Evolutionary conservation across 768 basidiomycete species (phyloP), one percentile per base, ranked within the genome.

Genomic region (Psilocybe sp.): DNA sequence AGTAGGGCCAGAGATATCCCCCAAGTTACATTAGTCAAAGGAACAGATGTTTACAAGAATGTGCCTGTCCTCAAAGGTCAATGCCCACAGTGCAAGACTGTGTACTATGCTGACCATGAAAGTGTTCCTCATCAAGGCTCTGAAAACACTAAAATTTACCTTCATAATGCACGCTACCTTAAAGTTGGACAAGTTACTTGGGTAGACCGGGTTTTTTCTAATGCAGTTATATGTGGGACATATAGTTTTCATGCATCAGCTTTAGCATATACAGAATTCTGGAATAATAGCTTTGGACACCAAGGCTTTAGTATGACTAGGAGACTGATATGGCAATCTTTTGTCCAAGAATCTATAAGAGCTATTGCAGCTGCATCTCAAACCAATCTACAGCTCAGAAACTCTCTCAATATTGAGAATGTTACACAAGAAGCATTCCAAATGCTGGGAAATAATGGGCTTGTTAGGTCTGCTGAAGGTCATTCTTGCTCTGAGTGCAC

Each of bases 231-330:
- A 5, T 55, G 47, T 60, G 59, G 49, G 32, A 51, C 55, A 18
- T 60, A 60, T 49, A 52, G 43, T 36, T 62, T 60, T 40, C 59
- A 62, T 60, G 57, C 56, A 32, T 61, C 60, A 36, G 46, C 53
- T 3, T 23, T 45, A 16, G 59, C 59, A 11, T 58, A 53, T 53
- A 49, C 48, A 7, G 33, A 56, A 40, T 59, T 52, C 42, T 61
- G 60, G 55, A 59, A 56, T 44, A 35, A 46, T 37, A 51, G 46
- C 16, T 56, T 50, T 53, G 23, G 44, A n/a, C n/a, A n/a, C n/a
- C n/a, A n/a, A n/a, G n/a, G n/a, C 19, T 15, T 14, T 16, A 20
- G 4, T 18, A 14, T 58, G 32, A 39, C 40, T 18, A 14, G 46
- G 8, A 11, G 23, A 15, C 51, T 53, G n/a, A 45, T 55, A 12